Evolutionary conservation across 208 protist species (phyloP).

Genomic region (Leishmania tropica): DNA sequence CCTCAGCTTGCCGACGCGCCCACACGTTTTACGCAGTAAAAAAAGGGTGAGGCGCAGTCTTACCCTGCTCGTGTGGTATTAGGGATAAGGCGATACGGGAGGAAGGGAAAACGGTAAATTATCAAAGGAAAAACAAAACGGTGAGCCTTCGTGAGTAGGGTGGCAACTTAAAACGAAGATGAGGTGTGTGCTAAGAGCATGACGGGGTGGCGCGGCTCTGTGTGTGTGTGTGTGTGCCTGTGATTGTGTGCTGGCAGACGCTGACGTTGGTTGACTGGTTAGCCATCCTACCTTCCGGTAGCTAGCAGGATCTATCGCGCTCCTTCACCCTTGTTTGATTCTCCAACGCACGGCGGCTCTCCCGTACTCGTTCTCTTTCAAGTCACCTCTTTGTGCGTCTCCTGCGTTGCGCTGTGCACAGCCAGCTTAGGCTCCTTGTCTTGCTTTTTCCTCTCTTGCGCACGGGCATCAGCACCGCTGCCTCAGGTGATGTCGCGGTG

Average conservation of each 20-base stretch:
- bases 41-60: background rate
- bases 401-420: background rate
- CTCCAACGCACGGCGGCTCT: background rate
- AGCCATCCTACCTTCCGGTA: background rate
- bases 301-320: background rate
- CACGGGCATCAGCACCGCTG: background rate
- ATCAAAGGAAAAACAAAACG: background rate
- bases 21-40: background rate
- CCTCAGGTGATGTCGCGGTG: background rate
- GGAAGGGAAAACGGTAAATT: background rate
- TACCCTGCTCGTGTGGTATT: background rate
- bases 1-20: too few species aligned
- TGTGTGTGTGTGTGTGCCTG: background rate
- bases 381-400: background rate
- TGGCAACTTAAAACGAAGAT: background rate
- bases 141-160: background rate
- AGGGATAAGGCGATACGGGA: background rate
- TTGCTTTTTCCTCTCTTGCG: background rate
- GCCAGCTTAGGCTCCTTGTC: too few species aligned
- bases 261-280: background rate
- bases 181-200: background rate
- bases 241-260: background rate
- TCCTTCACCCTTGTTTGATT: background rate
- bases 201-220: background rate
- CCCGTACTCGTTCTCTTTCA: background rate